Base-by-base conservation (phyloP, 345 rosid species). In the Eutrema japonicum region DNA sequence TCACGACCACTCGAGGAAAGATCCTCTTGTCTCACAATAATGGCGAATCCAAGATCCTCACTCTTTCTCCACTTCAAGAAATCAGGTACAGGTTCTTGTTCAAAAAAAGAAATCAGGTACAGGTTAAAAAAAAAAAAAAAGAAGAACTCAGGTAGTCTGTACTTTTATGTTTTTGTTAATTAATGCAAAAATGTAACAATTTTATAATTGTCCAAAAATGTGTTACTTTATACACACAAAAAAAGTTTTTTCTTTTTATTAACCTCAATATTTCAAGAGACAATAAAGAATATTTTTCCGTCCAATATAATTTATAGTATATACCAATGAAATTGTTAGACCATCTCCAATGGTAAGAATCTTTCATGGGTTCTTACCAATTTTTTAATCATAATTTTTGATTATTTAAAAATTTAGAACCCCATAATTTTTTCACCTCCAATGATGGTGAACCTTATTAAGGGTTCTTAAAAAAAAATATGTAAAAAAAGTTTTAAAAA, bases 1-100 rank as follows among this genome's bases (percentile, higher is more conserved):
- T 90, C 53, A 84, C 87, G 5, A 32, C 56, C 16, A 72, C 81
- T 65, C 68, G 73, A 42, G 81, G 81, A n/a, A 72, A 77, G 73
- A 77, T 77, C 58, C 73, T 77, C 22, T 42, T 72, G 49, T 77
- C 81, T 66, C 77, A 77, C 11, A 29, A 72, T 43, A 72, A 77
- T 63, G 77, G 80, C 30, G 77, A 66, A 60, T 77, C 81, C 62
- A 72, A 67, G 72, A 72, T 77, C 38, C 72, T 77, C 10, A 77
- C 76, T 22, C 76, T 77, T 48, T 65, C 76, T 33, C 67, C 67
- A 2, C 65, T 71, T 57, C 72, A 77, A 71, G 76, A 71, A 71
- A 63, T 77, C 54, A 42, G 77, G 26, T 22, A 22, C 2, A 22
- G 26, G 26, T 22, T 22, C 16, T n/a, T n/a, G n/a, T n/a, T n/a